Evolutionary conservation across 352 stramenopile species (phyloP), one percentile per base, ranked within the genome.

Genomic region (Pythium apleroticum): DNA sequence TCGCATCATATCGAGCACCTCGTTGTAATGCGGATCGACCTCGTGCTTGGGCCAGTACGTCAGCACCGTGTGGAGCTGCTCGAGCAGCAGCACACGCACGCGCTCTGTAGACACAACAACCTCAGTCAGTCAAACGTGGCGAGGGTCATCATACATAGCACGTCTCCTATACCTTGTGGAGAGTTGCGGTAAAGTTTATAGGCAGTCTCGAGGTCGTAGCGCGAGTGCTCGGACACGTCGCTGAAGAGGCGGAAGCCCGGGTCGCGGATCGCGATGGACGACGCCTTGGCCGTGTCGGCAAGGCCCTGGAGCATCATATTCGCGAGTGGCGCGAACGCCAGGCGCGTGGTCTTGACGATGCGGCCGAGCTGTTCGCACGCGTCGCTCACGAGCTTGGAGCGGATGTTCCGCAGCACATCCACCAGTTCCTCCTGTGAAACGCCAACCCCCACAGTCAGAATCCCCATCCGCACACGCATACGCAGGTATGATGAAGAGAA

Each of bases 151-250:
- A 33, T 33, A 33, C 30, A 33, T 9, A 48, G 41, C 8, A 48
- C 22, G 41, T 25, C 6, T 25, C 3, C 33, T 19, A 17, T 41
- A 90, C 81, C 77, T 59, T 91, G 80, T 25, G 65, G 68, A 0
- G 61, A 66, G 37, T 73, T 62, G 28, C 66, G 45, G 48, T 77
- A 92, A 7, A 89, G 72, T 60, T 72, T 80, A 31, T 62, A 72
- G 46, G 90, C 43, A 2, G 80, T 43, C 43, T 76, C 55, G 33
- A 93, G 35, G 56, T 93, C 84, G 58, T 88, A 93, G 20, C 80
- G 76, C 35, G 81, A 72, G 22, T 79, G 58, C 65, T 91, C 66
- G 12, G 81, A 82, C n/a, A 91, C 60, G 33, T 77, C 72, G 52
- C 50, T 60, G 48, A 93, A 75, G 4, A 93, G 67, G 39, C 74